A percentile compares a stretch with the other conserved stretches of the same genome.
Evolutionary conservation across 768 basidiomycete species (phyloP).

Genomic region (Strobilomyces confusus): DNA sequence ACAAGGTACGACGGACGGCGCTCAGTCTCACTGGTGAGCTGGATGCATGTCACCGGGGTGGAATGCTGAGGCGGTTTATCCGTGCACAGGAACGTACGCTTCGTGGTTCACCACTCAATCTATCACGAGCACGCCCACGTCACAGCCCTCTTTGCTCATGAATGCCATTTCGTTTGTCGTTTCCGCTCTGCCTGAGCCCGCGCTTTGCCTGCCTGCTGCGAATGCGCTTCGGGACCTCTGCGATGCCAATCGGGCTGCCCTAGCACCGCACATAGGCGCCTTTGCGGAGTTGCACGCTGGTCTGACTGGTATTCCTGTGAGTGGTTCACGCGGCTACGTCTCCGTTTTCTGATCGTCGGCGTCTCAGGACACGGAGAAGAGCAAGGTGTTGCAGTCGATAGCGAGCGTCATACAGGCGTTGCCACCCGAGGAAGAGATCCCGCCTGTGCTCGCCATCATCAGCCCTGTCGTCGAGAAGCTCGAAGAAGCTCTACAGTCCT

Average conservation of each 20-base stretch:
- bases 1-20: constrained; percentile 68
- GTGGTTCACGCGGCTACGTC: constrained; percentile 18
- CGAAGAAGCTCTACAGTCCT: constrained; percentile 53
- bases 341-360: not conserved
- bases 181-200: constrained; percentile 61
- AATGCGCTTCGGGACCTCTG: constrained; percentile 82
- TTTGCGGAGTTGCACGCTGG: constrained; percentile 83
- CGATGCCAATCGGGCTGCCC: constrained; percentile 80
- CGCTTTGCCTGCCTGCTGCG: constrained; percentile 68
- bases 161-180: constrained; percentile 67
- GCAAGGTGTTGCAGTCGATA: constrained; percentile 89
- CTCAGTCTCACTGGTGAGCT: constrained; percentile 68
- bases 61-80: not conserved
- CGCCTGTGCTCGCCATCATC: constrained; percentile 75
- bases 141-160: constrained; percentile 50
- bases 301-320: constrained; percentile 67
- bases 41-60: not conserved
- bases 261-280: constrained; percentile 79
- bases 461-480: constrained; percentile 71
- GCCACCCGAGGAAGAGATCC: constrained; percentile 71
- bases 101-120: constrained; percentile 71
- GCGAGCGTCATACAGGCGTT: constrained; percentile 92
- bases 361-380: constrained; percentile 73
- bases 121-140: constrained; percentile 23
- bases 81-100: constrained; percentile 57